Evolutionary conservation across 192 early-diverging fungal genomes (phyloP).

Genomic region (Linnemannia schmuckeri): DNA sequence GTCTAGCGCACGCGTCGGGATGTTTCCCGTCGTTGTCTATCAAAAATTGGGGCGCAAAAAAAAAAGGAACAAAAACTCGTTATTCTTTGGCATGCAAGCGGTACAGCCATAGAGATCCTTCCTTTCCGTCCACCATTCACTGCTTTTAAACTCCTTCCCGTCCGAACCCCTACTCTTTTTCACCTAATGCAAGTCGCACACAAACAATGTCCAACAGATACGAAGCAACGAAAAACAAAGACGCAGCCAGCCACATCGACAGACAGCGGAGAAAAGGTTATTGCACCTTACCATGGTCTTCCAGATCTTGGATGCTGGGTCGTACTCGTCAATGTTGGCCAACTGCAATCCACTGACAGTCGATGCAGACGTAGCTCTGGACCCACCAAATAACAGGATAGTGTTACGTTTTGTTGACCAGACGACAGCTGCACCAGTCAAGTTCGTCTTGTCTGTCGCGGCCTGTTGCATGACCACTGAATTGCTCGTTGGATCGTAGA

Average conservation of each 20-base stretch:
- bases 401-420: conserved; percentile 35
- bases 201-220: background rate
- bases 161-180: background rate
- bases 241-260: background rate
- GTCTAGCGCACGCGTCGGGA: conserved; percentile 25
- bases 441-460: conserved; percentile 9
- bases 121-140: background rate
- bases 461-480: background rate
- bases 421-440: conserved; percentile 23
- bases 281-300: conserved; percentile 12
- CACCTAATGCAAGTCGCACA: background rate
- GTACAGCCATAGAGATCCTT: background rate
- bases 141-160: background rate
- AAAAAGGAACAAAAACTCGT: background rate
- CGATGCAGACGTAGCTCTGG: background rate
- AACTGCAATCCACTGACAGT: conserved; percentile 7
- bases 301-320: conserved; percentile 13
- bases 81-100: background rate
- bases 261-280: background rate
- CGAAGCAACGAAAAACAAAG: background rate
- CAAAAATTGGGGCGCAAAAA: background rate
- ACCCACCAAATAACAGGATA: conserved; percentile 38
- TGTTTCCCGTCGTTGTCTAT: conserved; percentile 23
- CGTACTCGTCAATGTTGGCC: conserved; percentile 17
- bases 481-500: conserved; percentile 16